Evolutionary conservation across 805 yeast genomes (phyloP), one percentile per base, ranked within the genome.

Genomic region (Yarrowia sp.): DNA sequence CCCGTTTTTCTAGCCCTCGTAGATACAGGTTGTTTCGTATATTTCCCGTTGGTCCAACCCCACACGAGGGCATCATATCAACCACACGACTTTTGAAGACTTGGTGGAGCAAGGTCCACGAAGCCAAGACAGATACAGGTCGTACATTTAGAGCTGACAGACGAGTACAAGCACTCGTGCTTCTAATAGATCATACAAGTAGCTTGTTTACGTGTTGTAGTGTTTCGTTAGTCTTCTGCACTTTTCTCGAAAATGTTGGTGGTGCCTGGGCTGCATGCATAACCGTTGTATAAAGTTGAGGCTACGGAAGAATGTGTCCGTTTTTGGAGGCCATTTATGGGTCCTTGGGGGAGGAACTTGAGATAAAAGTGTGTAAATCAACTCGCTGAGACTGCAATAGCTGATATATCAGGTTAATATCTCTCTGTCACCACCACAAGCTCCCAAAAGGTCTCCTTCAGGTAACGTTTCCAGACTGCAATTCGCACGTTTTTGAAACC

Each of bases 111-210:
- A 20, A 61, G 66, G 66, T n/a, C 66, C 36, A 61, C 55, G 66
- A 61, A 46, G 53, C 55, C 68, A 72, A 68, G 74, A 72, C 74
- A 72, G 74, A 72, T 72, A 72, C 74, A 73, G 70, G 67, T 68
- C 71, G 56, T 1, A 72, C 72, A 72, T 61, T 42, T 36, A 24
- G 19, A n/a, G n/a, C n/a, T n/a, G n/a, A 12, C n/a, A 33, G 7
- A 19, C 6, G 30, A 1, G 30, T 24, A 24, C 30, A 24, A 24
- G 30, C 30, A 24, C 30, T 24, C 30, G 30, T 5, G 5, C n/a
- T n/a, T 5, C 30, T 24, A 24, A 24, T 24, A 24, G 30, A 24
- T 24, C 2, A n/a, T n/a, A n/a, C n/a, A n/a, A n/a, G 3, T 24
- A 24, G 30, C 30, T 24, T 24, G 7, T 24, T 24, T 24, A 24